A percentile compares a stretch with the other conserved stretches of the same genome.
phyloP scores from a whole-genome alignment of 805 yeast genomes.

The Sugiyamaella valdiviana region DNA sequence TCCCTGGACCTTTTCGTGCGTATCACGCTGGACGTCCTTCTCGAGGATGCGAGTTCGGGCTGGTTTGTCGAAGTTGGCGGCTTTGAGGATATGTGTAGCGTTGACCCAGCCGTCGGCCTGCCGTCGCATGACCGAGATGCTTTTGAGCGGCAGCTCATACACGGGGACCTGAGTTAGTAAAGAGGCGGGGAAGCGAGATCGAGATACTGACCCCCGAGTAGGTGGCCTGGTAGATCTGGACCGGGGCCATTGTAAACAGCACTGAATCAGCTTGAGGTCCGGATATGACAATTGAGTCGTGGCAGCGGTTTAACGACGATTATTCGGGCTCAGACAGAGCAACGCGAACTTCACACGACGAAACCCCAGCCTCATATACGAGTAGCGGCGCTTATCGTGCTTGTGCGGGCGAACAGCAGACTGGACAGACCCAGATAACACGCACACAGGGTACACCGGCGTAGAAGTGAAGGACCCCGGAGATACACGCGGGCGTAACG shows the following conservation, averaged over 20 bases:
- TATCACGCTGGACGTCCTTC: slow-evolving; percentile 83
- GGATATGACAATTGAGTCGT: too few relatives aligned
- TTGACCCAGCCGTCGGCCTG: slow-evolving; percentile 92
- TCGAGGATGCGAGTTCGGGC: slow-evolving; percentile 88
- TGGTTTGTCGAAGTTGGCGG: slow-evolving; percentile 91
- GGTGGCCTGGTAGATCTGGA: slow-evolving; percentile 36
- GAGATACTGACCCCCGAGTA: slow-evolving; percentile 35
- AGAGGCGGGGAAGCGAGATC: not conserved
- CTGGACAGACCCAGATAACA: too few relatives aligned
- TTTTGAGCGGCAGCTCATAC: slow-evolving; percentile 51
- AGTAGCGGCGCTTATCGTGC: too few relatives aligned
- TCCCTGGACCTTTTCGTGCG: slow-evolving; percentile 92
- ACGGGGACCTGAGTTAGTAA: slow-evolving; percentile 33
- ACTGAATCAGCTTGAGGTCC: too few relatives aligned
- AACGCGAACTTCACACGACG: not conserved
- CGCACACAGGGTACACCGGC: too few relatives aligned
- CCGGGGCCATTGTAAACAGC: too few relatives aligned
- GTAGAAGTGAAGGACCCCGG: too few relatives aligned
- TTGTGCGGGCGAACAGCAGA: too few relatives aligned
- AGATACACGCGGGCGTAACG: too few relatives aligned
- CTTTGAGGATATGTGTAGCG: slow-evolving; percentile 91
- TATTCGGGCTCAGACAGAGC: too few relatives aligned
- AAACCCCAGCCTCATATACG: not conserved
- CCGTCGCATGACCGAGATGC: slow-evolving; percentile 82
- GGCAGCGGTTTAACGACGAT: too few relatives aligned